These are phyloP conservation scores for Kodamaea lidongshanica DNA, from an alignment of 805 yeast genomes.

Conservation along the genomic window DNA sequence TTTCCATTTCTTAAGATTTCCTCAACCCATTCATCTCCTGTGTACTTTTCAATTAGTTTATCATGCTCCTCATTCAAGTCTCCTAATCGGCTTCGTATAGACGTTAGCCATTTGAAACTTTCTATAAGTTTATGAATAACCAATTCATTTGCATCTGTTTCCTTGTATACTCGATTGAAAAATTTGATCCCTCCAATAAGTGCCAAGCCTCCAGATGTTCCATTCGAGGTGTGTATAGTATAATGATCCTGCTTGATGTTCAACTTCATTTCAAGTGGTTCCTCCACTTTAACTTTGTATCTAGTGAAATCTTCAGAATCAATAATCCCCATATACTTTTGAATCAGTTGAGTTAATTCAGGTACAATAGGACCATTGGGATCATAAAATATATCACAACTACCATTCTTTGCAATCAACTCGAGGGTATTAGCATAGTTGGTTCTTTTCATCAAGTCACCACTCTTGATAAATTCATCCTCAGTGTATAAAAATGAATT, in stretches of 20 bases:
- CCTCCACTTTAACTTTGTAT: slow-evolving; percentile 48
- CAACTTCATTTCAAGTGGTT: slow-evolving; percentile 18
- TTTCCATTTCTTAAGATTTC: slow-evolving; percentile 34
- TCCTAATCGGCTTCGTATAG: slow-evolving; percentile 81
- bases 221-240: slow-evolving; percentile 45
- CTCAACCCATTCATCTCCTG: slow-evolving; percentile 53
- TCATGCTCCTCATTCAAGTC: slow-evolving; percentile 40
- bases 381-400: slow-evolving; percentile 74
- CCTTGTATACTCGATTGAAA: slow-evolving; percentile 35
- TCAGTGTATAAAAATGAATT: slow-evolving; percentile 32
- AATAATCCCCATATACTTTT: slow-evolving; percentile 61
- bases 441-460: slow-evolving; percentile 58
- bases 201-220: slow-evolving; percentile 83
- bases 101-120: slow-evolving; percentile 89
- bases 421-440: slow-evolving; percentile 61
- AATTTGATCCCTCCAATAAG: slow-evolving; percentile 68
- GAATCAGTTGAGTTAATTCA: slow-evolving; percentile 45
- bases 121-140: slow-evolving; percentile 69
- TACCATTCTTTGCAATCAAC: slow-evolving; percentile 68
- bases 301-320: slow-evolving; percentile 56
- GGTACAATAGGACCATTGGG: slow-evolving; percentile 70
- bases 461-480: slow-evolving; percentile 34
- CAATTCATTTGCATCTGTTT: slow-evolving; percentile 17
- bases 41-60: slow-evolving; percentile 35
- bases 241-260: slow-evolving; percentile 12